Percentiles rank a stretch among this genome's conserved stretches.
Conservation (phyloP, 768 basidiomycete genomes). For the Pisolithus microcarpus region DNA sequence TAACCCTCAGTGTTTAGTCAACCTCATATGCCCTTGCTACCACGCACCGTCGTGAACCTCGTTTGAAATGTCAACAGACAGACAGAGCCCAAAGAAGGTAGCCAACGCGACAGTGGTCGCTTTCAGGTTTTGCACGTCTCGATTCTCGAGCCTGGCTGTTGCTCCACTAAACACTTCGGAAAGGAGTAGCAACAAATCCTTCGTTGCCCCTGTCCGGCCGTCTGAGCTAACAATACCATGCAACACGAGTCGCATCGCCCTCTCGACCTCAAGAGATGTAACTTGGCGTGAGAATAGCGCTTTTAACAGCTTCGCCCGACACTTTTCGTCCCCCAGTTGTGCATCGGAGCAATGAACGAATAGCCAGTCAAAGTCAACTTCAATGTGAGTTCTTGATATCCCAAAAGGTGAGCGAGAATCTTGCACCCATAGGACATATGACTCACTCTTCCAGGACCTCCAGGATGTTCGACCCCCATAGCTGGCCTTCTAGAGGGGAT, state of each 20-base stretch:
- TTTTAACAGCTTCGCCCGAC: conserved; percentile 31
- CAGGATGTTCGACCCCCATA: conserved; percentile 34
- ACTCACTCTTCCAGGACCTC: conserved; percentile 26
- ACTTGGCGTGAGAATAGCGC: conserved; percentile 22
- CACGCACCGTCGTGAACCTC: conserved; percentile 31
- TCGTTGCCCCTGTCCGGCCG: conserved; percentile 17
- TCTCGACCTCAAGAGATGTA: conserved; percentile 26
- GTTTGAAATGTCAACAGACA: conserved; percentile 18
- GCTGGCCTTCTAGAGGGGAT: conserved; percentile 32
- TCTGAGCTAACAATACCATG: conserved; percentile 27
- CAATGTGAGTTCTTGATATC: conserved; percentile 7
- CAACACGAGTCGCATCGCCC: conserved; percentile 31
- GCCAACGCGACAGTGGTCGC: conserved; percentile 31
- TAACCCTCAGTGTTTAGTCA: background rate
- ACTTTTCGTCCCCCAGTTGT: conserved; percentile 13
- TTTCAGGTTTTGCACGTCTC: conserved; percentile 34
- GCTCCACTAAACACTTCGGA: conserved; percentile 30
- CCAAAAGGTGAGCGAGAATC: background rate
- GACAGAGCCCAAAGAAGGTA: conserved; percentile 30
- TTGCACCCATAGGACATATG: background rate
- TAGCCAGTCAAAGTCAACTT: conserved; percentile 36
- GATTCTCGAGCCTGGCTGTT: conserved; percentile 17
- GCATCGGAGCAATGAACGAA: conserved; percentile 30
- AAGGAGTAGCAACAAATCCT: conserved; percentile 33
- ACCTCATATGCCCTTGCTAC: background rate